These are phyloP conservation scores for Pichia kudriavzevii DNA, from an alignment of 1,139 yeast species.

Conservation along the genomic window DNA sequence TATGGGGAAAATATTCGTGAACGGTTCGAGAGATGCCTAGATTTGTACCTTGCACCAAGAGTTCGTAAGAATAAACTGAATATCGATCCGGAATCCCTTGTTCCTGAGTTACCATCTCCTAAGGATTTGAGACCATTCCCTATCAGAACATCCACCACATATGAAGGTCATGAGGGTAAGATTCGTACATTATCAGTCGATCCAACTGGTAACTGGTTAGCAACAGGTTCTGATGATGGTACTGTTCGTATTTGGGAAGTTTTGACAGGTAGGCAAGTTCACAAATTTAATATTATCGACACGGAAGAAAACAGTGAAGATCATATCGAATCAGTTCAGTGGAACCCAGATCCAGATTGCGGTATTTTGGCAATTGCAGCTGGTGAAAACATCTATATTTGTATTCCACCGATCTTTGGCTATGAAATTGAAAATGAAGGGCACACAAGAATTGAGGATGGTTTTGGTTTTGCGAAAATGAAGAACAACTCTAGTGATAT, in stretches of 20 bases:
- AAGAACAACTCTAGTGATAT: constrained; percentile 47
- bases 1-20: constrained; percentile 81
- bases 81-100: constrained; percentile 91
- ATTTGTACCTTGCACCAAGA: constrained; percentile 92
- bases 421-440: constrained; percentile 80
- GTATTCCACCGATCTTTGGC: constrained; percentile 89
- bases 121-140: constrained; percentile 98
- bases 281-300: constrained; percentile 47
- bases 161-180: constrained; percentile 75
- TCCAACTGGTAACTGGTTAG: constrained; percentile 89
- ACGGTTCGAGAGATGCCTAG: constrained; percentile 88
- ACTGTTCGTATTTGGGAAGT: constrained; percentile 95
- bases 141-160: constrained; percentile 76
- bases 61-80: constrained; percentile 85
- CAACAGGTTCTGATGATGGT: constrained; percentile 98
- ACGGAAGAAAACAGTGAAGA: constrained; percentile 53
- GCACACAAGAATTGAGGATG: constrained; percentile 71
- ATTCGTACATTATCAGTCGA: constrained; percentile 79
- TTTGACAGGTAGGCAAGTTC: constrained; percentile 89
- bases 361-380: constrained; percentile 81
- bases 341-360: constrained; percentile 76
- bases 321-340: constrained; percentile 72
- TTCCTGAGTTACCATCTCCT: constrained; percentile 96
- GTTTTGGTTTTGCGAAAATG: constrained; percentile 85
- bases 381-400: constrained; percentile 69